Conservation (phyloP, 192 early-diverging fungal species). For the Podila clonocystis region DNA sequence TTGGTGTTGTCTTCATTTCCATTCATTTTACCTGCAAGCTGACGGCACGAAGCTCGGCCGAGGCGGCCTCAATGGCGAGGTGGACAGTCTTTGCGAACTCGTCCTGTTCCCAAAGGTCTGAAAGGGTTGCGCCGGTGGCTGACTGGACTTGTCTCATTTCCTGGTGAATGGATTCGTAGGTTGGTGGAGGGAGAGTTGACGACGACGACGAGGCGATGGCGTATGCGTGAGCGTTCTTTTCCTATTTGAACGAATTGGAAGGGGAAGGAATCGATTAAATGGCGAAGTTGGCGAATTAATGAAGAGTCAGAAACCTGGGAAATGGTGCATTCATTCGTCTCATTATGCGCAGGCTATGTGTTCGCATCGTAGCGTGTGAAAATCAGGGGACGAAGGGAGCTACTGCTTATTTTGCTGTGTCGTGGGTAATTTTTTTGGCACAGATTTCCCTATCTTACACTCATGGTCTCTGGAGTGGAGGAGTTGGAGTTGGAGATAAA, state of each 20-base stretch:
- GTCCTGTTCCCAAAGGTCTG: slow-evolving; percentile 30
- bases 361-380: neutral
- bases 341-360: neutral
- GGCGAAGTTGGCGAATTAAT: neutral
- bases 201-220: neutral
- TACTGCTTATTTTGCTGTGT: neutral
- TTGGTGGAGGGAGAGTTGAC: slow-evolving; percentile 14
- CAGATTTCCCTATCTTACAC: neutral
- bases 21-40: slow-evolving; percentile 49
- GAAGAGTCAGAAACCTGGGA: neutral
- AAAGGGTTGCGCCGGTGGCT: slow-evolving; percentile 6
- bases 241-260: slow-evolving; percentile 11
- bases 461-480: neutral
- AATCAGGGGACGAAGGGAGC: neutral
- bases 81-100: slow-evolving; percentile 41
- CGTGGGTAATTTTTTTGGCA: neutral
- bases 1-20: neutral
- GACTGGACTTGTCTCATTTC: slow-evolving; percentile 18
- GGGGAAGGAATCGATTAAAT: neutral
- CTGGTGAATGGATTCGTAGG: slow-evolving; percentile 23
- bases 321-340: neutral
- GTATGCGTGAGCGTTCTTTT: slow-evolving; percentile 19
- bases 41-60: slow-evolving; percentile 52
- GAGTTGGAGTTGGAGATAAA: slow-evolving; percentile 5
- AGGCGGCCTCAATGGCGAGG: slow-evolving; percentile 48